Evolutionary conservation across 2,329 filamentous ascomycete species (phyloP).

Genomic region (Exophiala phaeomuriformis): DNA sequence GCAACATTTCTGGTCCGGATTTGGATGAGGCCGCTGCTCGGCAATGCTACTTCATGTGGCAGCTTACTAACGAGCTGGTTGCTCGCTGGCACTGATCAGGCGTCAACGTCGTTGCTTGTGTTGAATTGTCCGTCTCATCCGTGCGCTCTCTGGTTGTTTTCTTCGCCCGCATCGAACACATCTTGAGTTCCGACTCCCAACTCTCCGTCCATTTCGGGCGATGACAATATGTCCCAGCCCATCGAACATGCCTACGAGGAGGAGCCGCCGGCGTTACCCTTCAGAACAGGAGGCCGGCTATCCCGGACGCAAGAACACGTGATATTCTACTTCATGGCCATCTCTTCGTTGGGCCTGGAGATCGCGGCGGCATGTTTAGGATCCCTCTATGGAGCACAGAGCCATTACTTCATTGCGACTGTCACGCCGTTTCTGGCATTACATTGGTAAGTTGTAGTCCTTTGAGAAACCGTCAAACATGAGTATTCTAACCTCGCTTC

Average conservation of each 20-base stretch:
- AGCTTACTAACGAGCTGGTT: no score
- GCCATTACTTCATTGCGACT: constrained; percentile 18
- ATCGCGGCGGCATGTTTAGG: constrained; percentile 16
- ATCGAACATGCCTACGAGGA: constrained; percentile 13
- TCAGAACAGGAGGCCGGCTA: constrained; percentile 15
- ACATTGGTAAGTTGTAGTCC: constrained; percentile 8
- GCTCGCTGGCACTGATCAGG: no score
- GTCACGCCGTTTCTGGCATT: constrained; percentile 13
- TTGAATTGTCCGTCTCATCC: no score
- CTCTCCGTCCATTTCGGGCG: no score
- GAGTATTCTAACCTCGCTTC: neutral
- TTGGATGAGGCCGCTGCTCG: no score
- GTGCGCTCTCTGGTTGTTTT: no score
- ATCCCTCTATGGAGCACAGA: constrained; percentile 17
- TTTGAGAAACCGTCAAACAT: neutral
- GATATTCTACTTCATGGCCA: constrained; percentile 18
- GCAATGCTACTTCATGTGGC: no score
- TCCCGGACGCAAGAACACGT: constrained; percentile 16
- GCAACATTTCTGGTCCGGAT: no score
- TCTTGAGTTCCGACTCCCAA: no score
- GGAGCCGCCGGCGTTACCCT: constrained; percentile 13
- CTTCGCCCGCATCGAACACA: no score
- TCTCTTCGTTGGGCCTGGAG: constrained; percentile 13
- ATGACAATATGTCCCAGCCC: constrained; percentile 9
- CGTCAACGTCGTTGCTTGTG: no score